Evolutionary conservation across 2,329 filamentous ascomycete species (phyloP), one percentile per base, ranked within the genome.

Genomic region (Chaetomium strumarium): DNA sequence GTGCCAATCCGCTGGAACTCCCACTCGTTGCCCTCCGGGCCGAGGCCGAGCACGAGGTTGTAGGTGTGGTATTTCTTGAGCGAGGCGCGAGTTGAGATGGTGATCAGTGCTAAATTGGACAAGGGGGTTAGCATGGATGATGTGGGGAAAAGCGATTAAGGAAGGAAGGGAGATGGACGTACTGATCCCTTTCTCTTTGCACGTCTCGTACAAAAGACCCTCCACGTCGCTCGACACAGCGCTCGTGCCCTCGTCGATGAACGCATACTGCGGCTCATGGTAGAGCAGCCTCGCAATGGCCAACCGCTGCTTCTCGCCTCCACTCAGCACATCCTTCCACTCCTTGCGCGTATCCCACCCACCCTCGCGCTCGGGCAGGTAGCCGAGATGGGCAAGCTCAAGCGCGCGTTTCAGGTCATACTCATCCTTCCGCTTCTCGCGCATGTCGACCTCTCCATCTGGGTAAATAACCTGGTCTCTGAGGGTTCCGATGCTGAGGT

Each of bases 401-500:
- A 99, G 78, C 2, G 95, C 81, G 24, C 76, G 76, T 65, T 85
- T 81, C 17, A 99, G 78, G 59, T 95, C 88, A 31, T 81, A 75
- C 66, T 99, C 93, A 2, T 80, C 82, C 62, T 85, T 84, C 14
- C 86, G 83, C 56, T 86, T 85, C 54, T 88, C 84, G 30, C 83
- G 85, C 93, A 99, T 97, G 63, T 99, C 93, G 39, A 91, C 75
- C 66, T 95, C 92, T 7, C 90, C 92, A 63, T 99, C 90, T 0
- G 93, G 93, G 62, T 99, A 99, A 66, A 97, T 96, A 63, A 99
- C 90, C 72, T 99, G 95, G 64, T 99, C 95, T 24, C 93, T 86
- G 10, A 97, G 76, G 1, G 93, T 97, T 34, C 93, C 93, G 19
- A 92, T 87, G 67, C 85, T 92, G 33, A 97, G 80, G 64, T 97